Base-by-base conservation (phyloP, 78 protist genomes). In the Dictyostelium brefeldianum region DNA sequence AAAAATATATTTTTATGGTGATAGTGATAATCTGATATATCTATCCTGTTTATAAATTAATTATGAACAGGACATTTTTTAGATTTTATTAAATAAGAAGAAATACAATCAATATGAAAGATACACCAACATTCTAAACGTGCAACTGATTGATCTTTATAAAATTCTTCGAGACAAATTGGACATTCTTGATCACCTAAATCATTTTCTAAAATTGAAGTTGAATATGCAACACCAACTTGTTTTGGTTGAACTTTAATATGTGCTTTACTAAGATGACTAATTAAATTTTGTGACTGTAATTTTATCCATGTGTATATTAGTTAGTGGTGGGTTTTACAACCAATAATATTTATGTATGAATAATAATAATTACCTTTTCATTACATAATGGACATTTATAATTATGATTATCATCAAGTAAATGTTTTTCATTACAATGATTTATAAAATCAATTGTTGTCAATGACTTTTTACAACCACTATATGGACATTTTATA, bases 91-190 rank as follows among this genome's bases (percentile, higher is more conserved):
- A 87, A 31, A 77, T 54, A 87, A 0, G n/a, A 69, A 20, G 70
- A 50, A 11, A 87, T 77, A 78, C 93, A 87, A 20, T 87, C 31
- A 20, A 43, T 36, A 78, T 87, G 93, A 25, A 87, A 87, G 15
- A 87, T n/a, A 50, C 93, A 87, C 84, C 83, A 77, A 87, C 93
- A 87, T 29, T 87, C 93, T 11, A 87, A 50, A 14, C 93, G 64
- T 4, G 93, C 93, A 25, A 87, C 84, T 4, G 14, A 27, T 50
- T 87, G 85, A 46, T 84, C 93, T 64, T 77, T 27, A 48, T 27
- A 50, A 41, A 87, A 87, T 17, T 87, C 93, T 20, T 87, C 93
- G 12, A 87, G 79, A 77, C 93, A 87, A 65, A 87, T 77, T 74
- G 93, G 59, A 36, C 93, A 87, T 29, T 87, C 93, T 18, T 53